These are phyloP conservation scores for Trichoderma sp. DNA, from an alignment of 2,329 filamentous ascomycete genomes.

Conservation along the genomic window DNA sequence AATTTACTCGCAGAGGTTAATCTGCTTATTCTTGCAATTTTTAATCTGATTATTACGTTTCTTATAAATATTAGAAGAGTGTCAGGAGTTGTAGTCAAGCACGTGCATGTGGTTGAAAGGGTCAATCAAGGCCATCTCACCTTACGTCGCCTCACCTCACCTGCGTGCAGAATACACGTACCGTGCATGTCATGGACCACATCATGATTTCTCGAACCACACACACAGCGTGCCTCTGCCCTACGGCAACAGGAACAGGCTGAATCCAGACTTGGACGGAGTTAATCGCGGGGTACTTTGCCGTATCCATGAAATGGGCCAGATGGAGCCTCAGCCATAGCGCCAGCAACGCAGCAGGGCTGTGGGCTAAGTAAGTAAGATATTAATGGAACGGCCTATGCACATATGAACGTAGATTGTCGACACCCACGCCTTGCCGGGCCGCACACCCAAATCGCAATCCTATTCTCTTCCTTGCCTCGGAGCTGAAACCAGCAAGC, in stretches of 20 bases:
- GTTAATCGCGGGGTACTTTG: slow-evolving; percentile 12
- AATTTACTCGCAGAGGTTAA: neutral
- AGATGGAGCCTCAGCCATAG: slow-evolving; percentile 1
- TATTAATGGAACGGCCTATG: neutral
- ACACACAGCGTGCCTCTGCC: neutral
- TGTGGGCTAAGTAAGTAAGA: neutral
- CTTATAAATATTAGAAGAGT: neutral
- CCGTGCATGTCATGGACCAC: neutral
- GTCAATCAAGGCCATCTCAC: neutral
- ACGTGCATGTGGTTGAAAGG: neutral
- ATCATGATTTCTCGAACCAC: neutral
- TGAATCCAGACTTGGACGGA: neutral
- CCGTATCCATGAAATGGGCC: neutral
- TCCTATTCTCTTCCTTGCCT: neutral
- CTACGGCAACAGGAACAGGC: slow-evolving; percentile 3
- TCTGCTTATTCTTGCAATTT: neutral
- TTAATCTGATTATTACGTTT: neutral
- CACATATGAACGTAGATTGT: neutral
- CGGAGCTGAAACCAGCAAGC: neutral
- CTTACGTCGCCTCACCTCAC: neutral
- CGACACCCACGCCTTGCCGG: neutral
- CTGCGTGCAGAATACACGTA: neutral
- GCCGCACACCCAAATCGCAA: neutral
- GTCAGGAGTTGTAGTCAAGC: neutral
- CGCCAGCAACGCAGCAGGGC: neutral